phyloP scores from a whole-genome alignment of 2,329 filamentous ascomycete species.

The Penicillium verrucosum region DNA sequence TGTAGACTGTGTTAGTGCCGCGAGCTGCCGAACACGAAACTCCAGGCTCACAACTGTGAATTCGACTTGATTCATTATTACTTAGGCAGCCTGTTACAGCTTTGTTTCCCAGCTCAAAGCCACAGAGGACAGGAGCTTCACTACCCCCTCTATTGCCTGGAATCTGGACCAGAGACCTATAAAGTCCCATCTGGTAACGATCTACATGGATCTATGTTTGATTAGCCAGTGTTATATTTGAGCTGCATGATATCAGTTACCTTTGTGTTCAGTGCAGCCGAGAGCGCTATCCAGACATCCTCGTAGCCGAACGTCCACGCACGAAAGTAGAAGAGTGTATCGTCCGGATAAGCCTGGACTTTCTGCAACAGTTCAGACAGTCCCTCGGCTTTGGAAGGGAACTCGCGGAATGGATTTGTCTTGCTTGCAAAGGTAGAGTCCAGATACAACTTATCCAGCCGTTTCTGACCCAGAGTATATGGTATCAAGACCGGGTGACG shows the following conservation, averaged over 20 bases:
- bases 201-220: conserved; percentile 71
- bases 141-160: conserved; percentile 44
- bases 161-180: conserved; percentile 56
- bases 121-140: conserved; percentile 67
- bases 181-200: conserved; percentile 72
- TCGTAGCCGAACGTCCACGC: conserved; percentile 94
- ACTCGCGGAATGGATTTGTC: conserved; percentile 48
- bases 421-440: conserved; percentile 75
- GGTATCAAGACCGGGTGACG: conserved; percentile 72
- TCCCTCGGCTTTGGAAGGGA: conserved; percentile 69
- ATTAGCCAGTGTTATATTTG: conserved; percentile 8
- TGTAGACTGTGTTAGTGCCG: conserved; percentile 61
- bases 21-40: conserved; percentile 43
- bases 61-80: conserved; percentile 55
- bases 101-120: conserved; percentile 72
- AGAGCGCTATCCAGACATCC: conserved; percentile 82
- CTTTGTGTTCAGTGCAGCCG: conserved; percentile 63
- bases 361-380: conserved; percentile 69
- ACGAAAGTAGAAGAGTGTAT: conserved; percentile 79
- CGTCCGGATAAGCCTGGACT: conserved; percentile 63
- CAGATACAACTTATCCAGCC: conserved; percentile 77
- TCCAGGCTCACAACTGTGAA: conserved; percentile 85
- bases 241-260: conserved; percentile 37
- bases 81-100: conserved; percentile 70
- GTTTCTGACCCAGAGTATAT: conserved; percentile 64